Evolutionary conservation across 2,329 filamentous ascomycete species (phyloP).

Genomic region (Penicillium sp.): DNA sequence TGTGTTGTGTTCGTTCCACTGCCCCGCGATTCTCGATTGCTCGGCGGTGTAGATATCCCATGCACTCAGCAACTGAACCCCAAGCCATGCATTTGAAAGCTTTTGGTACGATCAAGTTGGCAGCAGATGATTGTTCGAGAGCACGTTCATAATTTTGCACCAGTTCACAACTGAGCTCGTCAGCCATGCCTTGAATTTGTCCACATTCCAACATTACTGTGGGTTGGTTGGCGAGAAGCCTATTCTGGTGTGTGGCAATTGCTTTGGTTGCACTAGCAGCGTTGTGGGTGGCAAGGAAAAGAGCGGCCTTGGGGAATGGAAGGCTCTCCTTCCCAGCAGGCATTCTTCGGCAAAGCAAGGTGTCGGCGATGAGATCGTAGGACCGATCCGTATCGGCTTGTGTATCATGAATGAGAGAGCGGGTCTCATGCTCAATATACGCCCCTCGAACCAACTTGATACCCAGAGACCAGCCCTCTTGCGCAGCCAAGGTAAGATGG

Average conservation of each 20-base stretch:
- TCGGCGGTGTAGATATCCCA: slow-evolving; percentile 58
- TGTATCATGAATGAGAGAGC: slow-evolving; percentile 39
- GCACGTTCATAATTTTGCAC: slow-evolving; percentile 34
- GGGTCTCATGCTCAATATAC: slow-evolving; percentile 45
- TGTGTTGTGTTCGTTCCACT: slow-evolving; percentile 61
- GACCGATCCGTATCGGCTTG: slow-evolving; percentile 42
- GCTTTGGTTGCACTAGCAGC: slow-evolving; percentile 47
- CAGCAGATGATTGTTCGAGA: slow-evolving; percentile 19
- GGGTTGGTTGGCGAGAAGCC: slow-evolving; percentile 43
- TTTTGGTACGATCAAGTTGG: slow-evolving; percentile 39
- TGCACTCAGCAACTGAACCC: slow-evolving; percentile 54
- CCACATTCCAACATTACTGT: slow-evolving; percentile 57
- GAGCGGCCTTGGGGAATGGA: slow-evolving; percentile 36
- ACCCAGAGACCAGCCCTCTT: slow-evolving; percentile 43
- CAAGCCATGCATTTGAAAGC: slow-evolving; percentile 57
- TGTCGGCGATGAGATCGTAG: slow-evolving; percentile 53
- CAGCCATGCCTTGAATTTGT: slow-evolving; percentile 87
- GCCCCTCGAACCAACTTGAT: slow-evolving; percentile 50
- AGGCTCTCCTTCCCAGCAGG: slow-evolving; percentile 33
- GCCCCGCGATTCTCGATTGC: slow-evolving; percentile 72
- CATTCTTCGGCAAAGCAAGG: slow-evolving; percentile 45
- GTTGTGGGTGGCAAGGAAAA: slow-evolving; percentile 57
- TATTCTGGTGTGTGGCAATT: slow-evolving; percentile 33
- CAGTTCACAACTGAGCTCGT: slow-evolving; percentile 68
- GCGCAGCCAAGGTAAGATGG: slow-evolving; percentile 41